Evolutionary conservation across 192 early-diverging fungal species (phyloP).

Genomic region (Phycomyces blakesleeanus): DNA sequence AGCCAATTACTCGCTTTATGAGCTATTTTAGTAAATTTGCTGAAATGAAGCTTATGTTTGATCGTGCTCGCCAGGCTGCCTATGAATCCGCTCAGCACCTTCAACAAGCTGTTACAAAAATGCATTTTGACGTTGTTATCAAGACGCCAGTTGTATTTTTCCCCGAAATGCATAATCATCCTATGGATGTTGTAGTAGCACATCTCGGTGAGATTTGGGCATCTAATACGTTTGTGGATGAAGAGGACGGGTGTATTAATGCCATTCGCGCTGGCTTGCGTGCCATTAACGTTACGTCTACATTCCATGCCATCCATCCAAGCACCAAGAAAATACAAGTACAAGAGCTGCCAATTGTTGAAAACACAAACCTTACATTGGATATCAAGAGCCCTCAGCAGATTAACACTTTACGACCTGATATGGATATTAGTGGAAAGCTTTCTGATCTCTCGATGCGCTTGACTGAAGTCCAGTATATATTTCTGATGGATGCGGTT

Average conservation of each 20-base stretch:
- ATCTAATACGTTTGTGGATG: conserved; percentile 65
- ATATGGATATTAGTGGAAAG: conserved; percentile 47
- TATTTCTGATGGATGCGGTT: conserved; percentile 65
- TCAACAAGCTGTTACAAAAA: conserved; percentile 70
- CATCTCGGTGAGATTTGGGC: conserved; percentile 88
- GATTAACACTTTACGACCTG: conserved; percentile 19
- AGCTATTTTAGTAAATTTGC: conserved; percentile 83
- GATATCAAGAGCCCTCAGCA: conserved; percentile 49
- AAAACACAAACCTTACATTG: conserved; percentile 80
- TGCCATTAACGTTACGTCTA: conserved; percentile 53
- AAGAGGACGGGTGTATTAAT: conserved; percentile 52
- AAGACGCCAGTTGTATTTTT: conserved; percentile 84
- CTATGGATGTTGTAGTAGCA: conserved; percentile 64
- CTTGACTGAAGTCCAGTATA: conserved; percentile 81
- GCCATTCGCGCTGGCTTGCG: conserved; percentile 59
- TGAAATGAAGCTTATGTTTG: conserved; percentile 82
- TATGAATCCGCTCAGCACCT: conserved; percentile 73
- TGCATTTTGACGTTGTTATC: conserved; percentile 84
- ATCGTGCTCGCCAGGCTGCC: conserved; percentile 83
- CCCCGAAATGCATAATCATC: conserved; percentile 52
- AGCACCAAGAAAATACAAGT: conserved; percentile 39
- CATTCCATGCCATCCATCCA: conserved; percentile 41
- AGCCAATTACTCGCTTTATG: conserved; percentile 67
- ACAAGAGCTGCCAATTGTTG: conserved; percentile 65
- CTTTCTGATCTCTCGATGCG: conserved; percentile 76